phyloP scores from a whole-genome alignment of 2,329 filamentous ascomycete species.

The Botryotinia globosa region DNA sequence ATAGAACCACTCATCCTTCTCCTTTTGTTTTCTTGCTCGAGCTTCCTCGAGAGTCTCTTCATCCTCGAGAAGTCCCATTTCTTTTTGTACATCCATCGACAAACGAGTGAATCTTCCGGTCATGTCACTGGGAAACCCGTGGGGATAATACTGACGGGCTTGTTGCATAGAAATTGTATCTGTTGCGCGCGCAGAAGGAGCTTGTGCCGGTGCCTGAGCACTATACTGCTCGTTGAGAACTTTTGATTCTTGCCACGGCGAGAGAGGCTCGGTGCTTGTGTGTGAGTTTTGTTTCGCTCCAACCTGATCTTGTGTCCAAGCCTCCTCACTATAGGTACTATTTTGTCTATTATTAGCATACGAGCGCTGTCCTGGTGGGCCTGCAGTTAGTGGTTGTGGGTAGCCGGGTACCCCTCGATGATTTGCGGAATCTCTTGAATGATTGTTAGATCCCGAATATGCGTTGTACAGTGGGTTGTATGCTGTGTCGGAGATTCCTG shows the following conservation, averaged over 20 bases:
- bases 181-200: neutral
- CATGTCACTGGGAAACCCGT: slow-evolving; percentile 32
- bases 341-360: slow-evolving; percentile 19
- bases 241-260: slow-evolving; percentile 19
- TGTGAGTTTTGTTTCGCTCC: neutral
- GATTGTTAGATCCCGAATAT: slow-evolving; percentile 1
- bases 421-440: slow-evolving; percentile 5
- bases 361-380: slow-evolving; percentile 37
- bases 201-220: neutral
- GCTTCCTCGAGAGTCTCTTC: slow-evolving; percentile 15
- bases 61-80: slow-evolving; percentile 22
- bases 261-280: neutral
- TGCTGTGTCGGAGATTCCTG: slow-evolving; percentile 21
- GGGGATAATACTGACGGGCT: slow-evolving; percentile 35
- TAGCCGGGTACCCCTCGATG: slow-evolving; percentile 28
- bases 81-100: slow-evolving; percentile 21
- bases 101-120: slow-evolving; percentile 27
- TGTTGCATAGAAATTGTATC: slow-evolving; percentile 33
- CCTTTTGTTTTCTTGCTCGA: slow-evolving; percentile 20
- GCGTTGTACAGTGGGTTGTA: slow-evolving; percentile 29
- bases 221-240: slow-evolving; percentile 2
- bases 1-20: slow-evolving; percentile 35
- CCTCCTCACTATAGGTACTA: slow-evolving; percentile 17
- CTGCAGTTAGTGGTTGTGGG: slow-evolving; percentile 39
- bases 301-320: slow-evolving; percentile 15